Evolutionary conservation across 257 asterid species (phyloP).

Genomic region (Capsicum baccatum): DNA sequence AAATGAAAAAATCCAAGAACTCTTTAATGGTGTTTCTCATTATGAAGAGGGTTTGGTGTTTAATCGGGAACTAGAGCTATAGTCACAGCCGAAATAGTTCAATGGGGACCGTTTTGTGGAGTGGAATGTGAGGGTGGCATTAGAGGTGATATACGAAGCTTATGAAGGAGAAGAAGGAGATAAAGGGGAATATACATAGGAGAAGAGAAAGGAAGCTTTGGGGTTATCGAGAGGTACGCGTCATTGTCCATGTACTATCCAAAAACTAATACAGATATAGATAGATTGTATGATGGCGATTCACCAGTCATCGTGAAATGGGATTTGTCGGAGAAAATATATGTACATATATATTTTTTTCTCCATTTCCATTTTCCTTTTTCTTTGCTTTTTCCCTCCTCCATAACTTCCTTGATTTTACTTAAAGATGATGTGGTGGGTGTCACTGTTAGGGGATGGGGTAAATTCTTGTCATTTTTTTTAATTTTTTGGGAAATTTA

Average conservation of each 20-base stretch:
- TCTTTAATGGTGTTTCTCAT: too few species aligned
- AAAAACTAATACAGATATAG: conserved; percentile 84
- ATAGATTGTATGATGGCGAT: conserved; percentile 66
- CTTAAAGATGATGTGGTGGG: too few species aligned
- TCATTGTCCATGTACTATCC: conserved; percentile 79
- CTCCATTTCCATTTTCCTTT: too few species aligned
- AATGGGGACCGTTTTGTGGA: conserved; percentile 30
- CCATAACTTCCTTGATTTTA: too few species aligned
- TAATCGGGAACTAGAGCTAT: not conserved
- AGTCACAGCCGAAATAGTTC: not conserved
- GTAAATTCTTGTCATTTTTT: too few species aligned
- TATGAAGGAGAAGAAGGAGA: conserved; percentile 60
- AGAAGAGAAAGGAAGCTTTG: conserved; percentile 39
- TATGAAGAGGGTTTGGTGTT: not conserved
- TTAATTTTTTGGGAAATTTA: too few species aligned
- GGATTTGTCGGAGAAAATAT: conserved; percentile 48
- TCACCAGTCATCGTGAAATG: conserved; percentile 40
- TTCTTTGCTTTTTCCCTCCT: too few species aligned
- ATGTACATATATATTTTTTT: too few species aligned
- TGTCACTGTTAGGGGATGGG: too few species aligned
- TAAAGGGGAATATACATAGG: conserved; percentile 44
- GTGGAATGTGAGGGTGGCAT: conserved; percentile 87
- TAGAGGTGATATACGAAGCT: conserved; percentile 84
- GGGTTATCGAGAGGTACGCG: conserved; percentile 58
- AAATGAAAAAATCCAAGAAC: not conserved